These are phyloP conservation scores for Alisma plantagoaquatica DNA, from an alignment of 106 monocot species.

Conservation along the genomic window DNA sequence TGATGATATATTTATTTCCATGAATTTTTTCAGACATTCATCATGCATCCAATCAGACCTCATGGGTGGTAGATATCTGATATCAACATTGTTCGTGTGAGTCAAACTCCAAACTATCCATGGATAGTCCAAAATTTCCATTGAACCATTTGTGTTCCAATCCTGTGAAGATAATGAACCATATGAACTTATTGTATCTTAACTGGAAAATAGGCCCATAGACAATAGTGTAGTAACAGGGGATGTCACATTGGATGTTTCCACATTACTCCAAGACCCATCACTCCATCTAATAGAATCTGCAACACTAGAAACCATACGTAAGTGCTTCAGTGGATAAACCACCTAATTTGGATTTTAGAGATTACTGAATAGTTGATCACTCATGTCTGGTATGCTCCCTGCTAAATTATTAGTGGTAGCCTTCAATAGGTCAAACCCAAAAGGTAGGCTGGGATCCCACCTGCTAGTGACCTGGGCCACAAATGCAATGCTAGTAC, in stretches of 20 bases:
- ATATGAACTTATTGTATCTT: constrained; percentile 28
- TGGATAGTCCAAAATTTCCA: constrained; percentile 42
- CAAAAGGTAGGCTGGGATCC: constrained; percentile 16
- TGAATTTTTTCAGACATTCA: constrained; percentile 33
- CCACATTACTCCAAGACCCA: constrained; percentile 19
- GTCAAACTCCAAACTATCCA: constrained; percentile 84
- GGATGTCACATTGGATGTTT: background rate
- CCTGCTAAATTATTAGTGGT: background rate
- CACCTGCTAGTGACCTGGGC: constrained; percentile 27
- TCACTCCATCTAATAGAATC: constrained; percentile 21
- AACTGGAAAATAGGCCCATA: constrained; percentile 47
- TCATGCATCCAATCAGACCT: constrained; percentile 15
- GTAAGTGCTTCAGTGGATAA: constrained; percentile 20
- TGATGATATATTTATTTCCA: constrained; percentile 17
- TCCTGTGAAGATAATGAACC: constrained; percentile 24
- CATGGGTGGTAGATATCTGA: constrained; percentile 7
- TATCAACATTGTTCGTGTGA: constrained; percentile 5
- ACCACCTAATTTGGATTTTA: constrained; percentile 14
- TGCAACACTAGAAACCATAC: constrained; percentile 8
- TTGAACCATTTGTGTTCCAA: constrained; percentile 36
- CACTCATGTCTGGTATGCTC: no score
- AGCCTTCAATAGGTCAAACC: constrained; percentile 9
- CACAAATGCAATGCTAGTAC: constrained; percentile 8
- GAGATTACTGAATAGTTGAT: background rate
- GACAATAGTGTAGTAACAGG: constrained; percentile 38